Conservation (phyloP, 208 protist species). For the Trypanosoma conorhini region DNA sequence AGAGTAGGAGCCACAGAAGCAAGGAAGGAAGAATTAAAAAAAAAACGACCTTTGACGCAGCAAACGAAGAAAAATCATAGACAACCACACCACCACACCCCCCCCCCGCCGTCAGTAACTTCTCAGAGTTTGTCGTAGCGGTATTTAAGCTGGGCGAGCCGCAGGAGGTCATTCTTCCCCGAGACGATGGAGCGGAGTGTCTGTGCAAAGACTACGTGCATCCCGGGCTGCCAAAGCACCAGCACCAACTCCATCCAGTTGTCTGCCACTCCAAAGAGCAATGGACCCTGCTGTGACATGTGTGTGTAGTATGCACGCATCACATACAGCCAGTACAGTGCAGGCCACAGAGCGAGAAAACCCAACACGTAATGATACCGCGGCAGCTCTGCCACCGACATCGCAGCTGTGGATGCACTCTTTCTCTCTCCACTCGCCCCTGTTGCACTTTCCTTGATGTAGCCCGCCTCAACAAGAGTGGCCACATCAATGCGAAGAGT, state of each 20-base stretch:
- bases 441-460: neutral
- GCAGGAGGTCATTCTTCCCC: slow-evolving; percentile 45
- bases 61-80: neutral
- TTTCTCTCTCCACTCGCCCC: neutral
- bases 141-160: slow-evolving; percentile 64
- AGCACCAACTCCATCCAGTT: slow-evolving; percentile 51
- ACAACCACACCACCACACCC: neutral
- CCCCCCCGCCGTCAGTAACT: neutral
- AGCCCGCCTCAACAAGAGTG: neutral
- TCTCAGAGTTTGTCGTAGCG: slow-evolving; percentile 60
- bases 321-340: slow-evolving; percentile 31
- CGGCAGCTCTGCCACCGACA: neutral
- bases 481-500: slow-evolving; percentile 28
- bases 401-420: neutral
- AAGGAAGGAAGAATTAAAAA: neutral
- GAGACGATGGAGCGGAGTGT: slow-evolving; percentile 45
- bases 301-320: slow-evolving; percentile 27
- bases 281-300: slow-evolving; percentile 13
- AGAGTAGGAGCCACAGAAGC: neutral
- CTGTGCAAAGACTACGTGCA: slow-evolving; percentile 49
- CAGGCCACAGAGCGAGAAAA: slow-evolving; percentile 22
- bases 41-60: too few relatives aligned
- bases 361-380: slow-evolving; percentile 26
- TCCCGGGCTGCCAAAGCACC: slow-evolving; percentile 71
- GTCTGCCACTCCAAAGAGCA: slow-evolving; percentile 26